These are phyloP conservation scores for Chlorella sp. DNA, from an alignment of 139 green algal species.

Conservation along the genomic window DNA sequence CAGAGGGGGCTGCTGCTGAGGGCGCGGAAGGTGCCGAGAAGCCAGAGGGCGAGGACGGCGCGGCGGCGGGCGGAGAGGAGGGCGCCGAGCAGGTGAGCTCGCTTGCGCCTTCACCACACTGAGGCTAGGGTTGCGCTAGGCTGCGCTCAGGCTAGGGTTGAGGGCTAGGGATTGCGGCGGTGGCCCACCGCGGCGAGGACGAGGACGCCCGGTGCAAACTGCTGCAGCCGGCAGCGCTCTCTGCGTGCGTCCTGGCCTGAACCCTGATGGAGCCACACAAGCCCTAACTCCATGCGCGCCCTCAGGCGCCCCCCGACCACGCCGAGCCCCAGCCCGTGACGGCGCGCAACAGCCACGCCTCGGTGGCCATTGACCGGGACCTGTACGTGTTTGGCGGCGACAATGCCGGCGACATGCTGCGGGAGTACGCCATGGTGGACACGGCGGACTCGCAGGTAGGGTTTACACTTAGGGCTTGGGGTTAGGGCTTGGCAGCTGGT, in stretches of 20 bases:
- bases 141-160: no score
- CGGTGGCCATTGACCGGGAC: conserved; percentile 39
- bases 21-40: not conserved
- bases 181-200: no score
- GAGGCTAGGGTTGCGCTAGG: no score
- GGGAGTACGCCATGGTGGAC: conserved; percentile 35
- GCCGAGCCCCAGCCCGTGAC: conserved; percentile 10
- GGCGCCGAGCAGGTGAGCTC: conserved; percentile 6
- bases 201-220: no score
- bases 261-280: no score
- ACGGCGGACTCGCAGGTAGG: conserved; percentile 16
- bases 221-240: no score
- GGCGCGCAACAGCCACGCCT: conserved; percentile 31
- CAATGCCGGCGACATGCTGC: conserved; percentile 40
- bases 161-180: no score
- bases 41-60: conserved; percentile 4
- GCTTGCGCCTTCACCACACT: no score
- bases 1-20: conserved; percentile 1
- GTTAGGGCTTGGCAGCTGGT: not conserved
- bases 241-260: no score
- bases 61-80: conserved; percentile 5
- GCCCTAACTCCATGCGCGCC: no score
- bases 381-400: conserved; percentile 62
- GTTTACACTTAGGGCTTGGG: not conserved
- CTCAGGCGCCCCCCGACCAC: conserved; percentile 1